Evolutionary conservation across 2,329 filamentous ascomycete genomes (phyloP).

Genomic region (Cladosporium colombiae): DNA sequence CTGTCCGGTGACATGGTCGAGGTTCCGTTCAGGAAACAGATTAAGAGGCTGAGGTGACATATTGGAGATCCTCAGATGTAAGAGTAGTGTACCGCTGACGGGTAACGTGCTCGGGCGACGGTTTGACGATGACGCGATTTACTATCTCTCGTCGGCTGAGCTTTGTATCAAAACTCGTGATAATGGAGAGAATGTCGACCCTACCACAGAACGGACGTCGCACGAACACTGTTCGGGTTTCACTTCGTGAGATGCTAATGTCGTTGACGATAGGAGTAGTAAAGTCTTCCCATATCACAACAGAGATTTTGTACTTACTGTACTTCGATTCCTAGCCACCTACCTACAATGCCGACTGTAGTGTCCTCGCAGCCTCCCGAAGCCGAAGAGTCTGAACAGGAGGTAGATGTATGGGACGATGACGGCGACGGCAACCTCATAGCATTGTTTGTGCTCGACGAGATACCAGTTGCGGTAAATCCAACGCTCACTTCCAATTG

Average conservation of each 20-base stretch:
- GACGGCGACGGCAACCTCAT: not conserved
- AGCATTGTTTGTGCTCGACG: not conserved
- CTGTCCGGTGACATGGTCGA: conserved; percentile 9
- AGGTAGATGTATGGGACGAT: not conserved
- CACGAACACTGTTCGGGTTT: not conserved
- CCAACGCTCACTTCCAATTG: not conserved
- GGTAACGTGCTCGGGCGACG: conserved; percentile 17
- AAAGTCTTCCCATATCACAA: too few relatives aligned
- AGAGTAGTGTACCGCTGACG: conserved; percentile 15
- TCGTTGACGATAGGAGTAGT: too few relatives aligned
- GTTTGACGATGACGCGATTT: conserved; percentile 18
- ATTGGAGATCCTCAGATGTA: not conserved
- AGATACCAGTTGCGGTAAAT: not conserved
- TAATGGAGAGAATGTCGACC: not conserved
- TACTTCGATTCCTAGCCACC: too few relatives aligned
- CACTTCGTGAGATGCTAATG: not conserved
- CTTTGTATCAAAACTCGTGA: not conserved
- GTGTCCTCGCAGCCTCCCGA: too few relatives aligned
- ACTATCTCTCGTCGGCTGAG: not conserved
- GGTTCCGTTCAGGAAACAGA: not conserved
- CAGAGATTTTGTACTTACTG: too few relatives aligned
- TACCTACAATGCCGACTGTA: not conserved
- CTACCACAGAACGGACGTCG: not conserved
- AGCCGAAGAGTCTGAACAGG: not conserved
- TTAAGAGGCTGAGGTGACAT: not conserved